Percentiles rank a stretch among this genome's conserved stretches.
phyloP scores from a whole-genome alignment of 352 stramenopile genomes.

The Pythium biforme region DNA sequence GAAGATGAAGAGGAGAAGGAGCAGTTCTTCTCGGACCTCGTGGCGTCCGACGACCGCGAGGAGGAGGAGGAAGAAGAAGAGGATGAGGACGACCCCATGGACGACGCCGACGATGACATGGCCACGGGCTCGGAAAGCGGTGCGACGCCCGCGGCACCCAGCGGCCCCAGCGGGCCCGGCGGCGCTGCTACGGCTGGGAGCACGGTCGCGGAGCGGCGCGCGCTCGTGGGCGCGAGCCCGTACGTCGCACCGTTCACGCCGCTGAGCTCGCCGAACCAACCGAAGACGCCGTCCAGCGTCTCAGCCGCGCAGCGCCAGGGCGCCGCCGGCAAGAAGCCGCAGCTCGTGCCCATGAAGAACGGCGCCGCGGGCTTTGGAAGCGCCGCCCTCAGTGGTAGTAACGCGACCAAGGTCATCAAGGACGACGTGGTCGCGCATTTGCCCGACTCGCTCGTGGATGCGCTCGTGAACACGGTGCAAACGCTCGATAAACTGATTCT shows the following conservation, averaged over 20 bases:
- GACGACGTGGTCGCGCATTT: conserved; percentile 66
- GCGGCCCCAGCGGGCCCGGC: neutral
- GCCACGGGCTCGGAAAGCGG: conserved; percentile 25
- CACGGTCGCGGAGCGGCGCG: conserved; percentile 47
- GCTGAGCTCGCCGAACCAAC: conserved; percentile 48
- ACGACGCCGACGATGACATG: conserved; percentile 8
- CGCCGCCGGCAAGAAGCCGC: conserved; percentile 39
- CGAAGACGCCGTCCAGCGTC: conserved; percentile 55
- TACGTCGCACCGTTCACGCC: conserved; percentile 72
- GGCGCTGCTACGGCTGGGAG: conserved; percentile 10
- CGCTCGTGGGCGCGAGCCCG: conserved; percentile 60
- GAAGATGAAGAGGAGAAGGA: conserved; percentile 27
- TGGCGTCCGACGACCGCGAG: conserved; percentile 16
- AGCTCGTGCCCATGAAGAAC: conserved; percentile 53
- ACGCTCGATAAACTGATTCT: conserved; percentile 66
- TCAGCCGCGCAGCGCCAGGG: conserved; percentile 19
- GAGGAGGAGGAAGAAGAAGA: conserved; percentile 20
- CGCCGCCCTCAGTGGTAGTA: conserved; percentile 10
- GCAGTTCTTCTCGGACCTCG: conserved; percentile 26
- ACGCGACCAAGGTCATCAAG: conserved; percentile 34
- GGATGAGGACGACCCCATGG: conserved; percentile 18
- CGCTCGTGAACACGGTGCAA: conserved; percentile 54
- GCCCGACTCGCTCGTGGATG: conserved; percentile 53
- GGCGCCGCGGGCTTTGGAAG: conserved; percentile 3
- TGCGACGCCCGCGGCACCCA: conserved; percentile 3